These are phyloP conservation scores for Phoma herbarum DNA, from an alignment of 2,329 filamentous ascomycete species.

Conservation along the genomic window DNA sequence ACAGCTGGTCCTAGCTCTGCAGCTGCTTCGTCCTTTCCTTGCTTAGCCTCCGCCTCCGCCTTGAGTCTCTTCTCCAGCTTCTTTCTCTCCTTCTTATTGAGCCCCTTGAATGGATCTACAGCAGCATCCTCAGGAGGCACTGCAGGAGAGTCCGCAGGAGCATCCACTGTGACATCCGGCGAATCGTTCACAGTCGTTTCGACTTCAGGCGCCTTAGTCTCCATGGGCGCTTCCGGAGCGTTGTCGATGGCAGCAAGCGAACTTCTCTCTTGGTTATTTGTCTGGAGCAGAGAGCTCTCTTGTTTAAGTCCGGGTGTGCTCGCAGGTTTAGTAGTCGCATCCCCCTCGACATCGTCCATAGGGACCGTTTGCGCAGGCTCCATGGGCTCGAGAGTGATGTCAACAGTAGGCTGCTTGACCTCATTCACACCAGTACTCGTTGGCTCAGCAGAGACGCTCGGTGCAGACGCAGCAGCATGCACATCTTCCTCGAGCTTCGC, in stretches of 20 bases:
- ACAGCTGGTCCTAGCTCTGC: background rate
- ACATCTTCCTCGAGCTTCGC: background rate
- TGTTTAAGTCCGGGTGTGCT: too few species aligned
- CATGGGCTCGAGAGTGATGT: background rate
- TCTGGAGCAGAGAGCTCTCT: background rate
- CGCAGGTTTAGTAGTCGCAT: background rate
- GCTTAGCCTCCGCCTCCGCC: slow-evolving; percentile 8
- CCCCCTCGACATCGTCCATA: too few species aligned
- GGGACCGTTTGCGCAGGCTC: background rate
- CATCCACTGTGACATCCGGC: too few species aligned
- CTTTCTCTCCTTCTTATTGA: slow-evolving; percentile 27
- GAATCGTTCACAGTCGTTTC: too few species aligned
- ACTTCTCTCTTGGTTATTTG: background rate
- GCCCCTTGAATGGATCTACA: slow-evolving; percentile 9
- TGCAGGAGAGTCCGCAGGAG: too few species aligned
- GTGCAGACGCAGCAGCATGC: slow-evolving; percentile 9
- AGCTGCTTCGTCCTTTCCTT: slow-evolving; percentile 12
- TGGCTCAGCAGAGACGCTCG: background rate
- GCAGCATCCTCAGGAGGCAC: background rate
- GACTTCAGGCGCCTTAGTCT: background rate
- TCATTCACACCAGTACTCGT: background rate
- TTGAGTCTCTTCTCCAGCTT: slow-evolving; percentile 33
- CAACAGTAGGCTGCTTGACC: background rate
- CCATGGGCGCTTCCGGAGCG: background rate
- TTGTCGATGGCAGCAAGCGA: slow-evolving; percentile 13